Evolutionary conservation across 805 yeast species (phyloP), one percentile per base, ranked within the genome.

Genomic region (Monosporozyma aerobia): DNA sequence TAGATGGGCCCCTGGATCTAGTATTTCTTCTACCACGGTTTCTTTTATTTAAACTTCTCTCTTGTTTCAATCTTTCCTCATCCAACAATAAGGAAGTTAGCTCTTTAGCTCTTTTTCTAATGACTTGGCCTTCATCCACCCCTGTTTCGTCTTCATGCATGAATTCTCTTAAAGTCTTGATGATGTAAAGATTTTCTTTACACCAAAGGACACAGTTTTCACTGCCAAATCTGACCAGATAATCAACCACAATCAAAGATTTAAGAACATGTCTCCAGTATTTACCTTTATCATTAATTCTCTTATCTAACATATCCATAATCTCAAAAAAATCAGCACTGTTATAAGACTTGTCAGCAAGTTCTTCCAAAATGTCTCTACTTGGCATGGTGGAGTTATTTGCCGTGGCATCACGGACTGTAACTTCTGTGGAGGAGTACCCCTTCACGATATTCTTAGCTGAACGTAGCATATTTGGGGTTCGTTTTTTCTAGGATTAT

Each of bases 241-340:
- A 92, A 63, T 90, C 97, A 59, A 92, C 75, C 14, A 92, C 83
- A 1, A 95, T 85, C 57, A 92, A 75, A 1, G 96, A 83, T 69
- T 92, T 94, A 55, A 94, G 90, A 49, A 92, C 90, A 67, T 92
- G 99, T 58, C 96, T 79, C 98, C 98, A 92, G 71, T 92, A 87
- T 68, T 90, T 90, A 56, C 98, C 98, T 74, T 90, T 92, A 65
- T 92, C 98, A 63, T 92, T 92, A 57, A 92, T 73, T 57, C 99
- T 78, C 60, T 89, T 81, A 71, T 92, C 97, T 47, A 92, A 70
- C 85, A 92, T 89, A 64, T 92, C 97, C 95, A 92, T 86, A 46
- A 90, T 81, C 64, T 90, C 95, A 63, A 89, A 76, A 62, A 90
- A 82, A 59, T 88, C 95, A 7, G 83, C 80, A 56, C 72, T 73